Base-by-base conservation (phyloP, 1,139 yeast genomes). In the Candida frijolesensis region DNA sequence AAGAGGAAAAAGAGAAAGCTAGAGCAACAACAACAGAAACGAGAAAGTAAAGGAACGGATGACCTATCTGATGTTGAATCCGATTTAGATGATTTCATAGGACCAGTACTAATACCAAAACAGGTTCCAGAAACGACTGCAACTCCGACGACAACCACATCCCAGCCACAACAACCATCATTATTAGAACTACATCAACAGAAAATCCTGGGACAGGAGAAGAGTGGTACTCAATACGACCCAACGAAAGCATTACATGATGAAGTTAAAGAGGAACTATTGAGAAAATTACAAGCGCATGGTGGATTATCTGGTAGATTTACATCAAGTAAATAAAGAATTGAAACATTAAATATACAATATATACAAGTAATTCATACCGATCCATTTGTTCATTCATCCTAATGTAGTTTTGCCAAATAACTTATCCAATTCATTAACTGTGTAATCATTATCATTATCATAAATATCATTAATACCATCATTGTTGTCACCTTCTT, bases 361-460 rank as follows among this genome's bases (percentile, higher is more conserved):
- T 16, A 19, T 32, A 14, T 30, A 39, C 15, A 45, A 25, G 25
- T 25, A 35, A 18, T 39, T 37, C 4, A 11, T 15, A 25, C 9
- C 52, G 41, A 7, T 19, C 5, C n/a, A 19, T 6, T 38, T 18
- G 16, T 22, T 32, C 27, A n/a, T 33, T 34, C 19, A 33, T 30
- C 40, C 42, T 52, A 63, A 54, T 10, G 56, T 50, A 18, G 63
- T 56, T 43, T 59, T 60, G 2, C 71, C 73, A 55, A 71, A 71
- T 3, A 63, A 60, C 48, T 58, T 57, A 53, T 70, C 74, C 32
- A 71, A 53, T 50, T 71, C 74, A 50, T 62, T 66, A 11, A 60
- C 44, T 3, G 51, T 54, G 18, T 46, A 44, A 15, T 44, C 46
- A 5, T 38, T 38, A 12, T 22, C 16, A 11, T 38, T 38, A 37